Evolutionary conservation across 345 rosid genomes (phyloP).

Genomic region (Adansonia digitata): DNA sequence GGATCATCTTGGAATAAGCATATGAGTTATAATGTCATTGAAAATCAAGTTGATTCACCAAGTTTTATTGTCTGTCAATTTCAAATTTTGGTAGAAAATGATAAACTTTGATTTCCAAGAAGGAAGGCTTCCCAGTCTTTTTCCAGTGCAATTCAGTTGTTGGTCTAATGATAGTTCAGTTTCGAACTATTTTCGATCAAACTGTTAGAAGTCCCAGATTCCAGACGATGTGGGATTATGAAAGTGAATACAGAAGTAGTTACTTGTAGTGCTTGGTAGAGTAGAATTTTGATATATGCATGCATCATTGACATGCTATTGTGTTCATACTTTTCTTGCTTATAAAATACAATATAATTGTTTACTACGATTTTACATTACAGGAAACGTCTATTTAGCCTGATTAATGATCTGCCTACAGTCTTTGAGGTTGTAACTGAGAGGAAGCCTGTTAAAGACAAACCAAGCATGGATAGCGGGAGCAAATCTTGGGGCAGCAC

Average conservation of each 20-base stretch:
- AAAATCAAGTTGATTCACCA: neutral
- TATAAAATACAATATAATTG: neutral
- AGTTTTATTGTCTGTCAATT: neutral
- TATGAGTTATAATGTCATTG: neutral
- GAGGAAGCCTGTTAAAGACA: conserved; percentile 76
- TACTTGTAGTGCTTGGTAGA: neutral
- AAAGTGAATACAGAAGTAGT: neutral
- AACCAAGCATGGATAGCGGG: conserved; percentile 78
- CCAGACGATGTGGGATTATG: neutral
- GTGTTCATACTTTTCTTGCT: neutral
- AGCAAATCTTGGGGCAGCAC: conserved; percentile 62
- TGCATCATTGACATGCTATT: neutral
- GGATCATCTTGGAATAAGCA: too few species aligned
- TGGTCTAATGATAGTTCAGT: neutral
- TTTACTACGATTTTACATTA: conserved; percentile 4
- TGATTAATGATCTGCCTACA: conserved; percentile 88
- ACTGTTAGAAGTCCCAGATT: neutral
- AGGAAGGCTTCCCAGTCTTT: neutral
- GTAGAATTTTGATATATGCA: neutral
- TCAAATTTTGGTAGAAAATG: neutral
- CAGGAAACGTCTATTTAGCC: conserved; percentile 88
- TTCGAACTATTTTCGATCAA: neutral
- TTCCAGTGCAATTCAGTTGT: neutral
- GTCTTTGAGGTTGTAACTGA: conserved; percentile 93
- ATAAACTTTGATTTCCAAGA: neutral